Base-by-base conservation (phyloP, 176 grass and related monocot genomes). In the Carex cristatella region DNA sequence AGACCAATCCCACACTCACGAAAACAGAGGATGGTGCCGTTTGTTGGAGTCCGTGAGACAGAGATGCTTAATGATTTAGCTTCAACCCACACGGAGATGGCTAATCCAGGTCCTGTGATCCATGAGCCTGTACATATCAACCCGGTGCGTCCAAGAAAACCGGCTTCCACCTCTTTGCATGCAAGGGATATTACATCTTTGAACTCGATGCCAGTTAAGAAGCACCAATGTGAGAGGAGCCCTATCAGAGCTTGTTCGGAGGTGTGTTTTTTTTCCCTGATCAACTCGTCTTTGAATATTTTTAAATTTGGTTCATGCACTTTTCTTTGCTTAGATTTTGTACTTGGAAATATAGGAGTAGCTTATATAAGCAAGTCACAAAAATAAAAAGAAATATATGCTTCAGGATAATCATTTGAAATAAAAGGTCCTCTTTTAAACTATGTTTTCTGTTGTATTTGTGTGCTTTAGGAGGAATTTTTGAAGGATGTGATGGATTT, bases 401-500 rank as follows among this genome's bases (percentile, higher is more conserved):
- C 9, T 58, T 44, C 37, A 42, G 7, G 33, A 64, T 81, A 46
- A 63, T 46, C 61, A 63, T 65, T 23, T 65, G 18, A 65, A 82
- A 23, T 55, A 10, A 16, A 16, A 65, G 19, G 10, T 82, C n/a
- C 30, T 49, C 18, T 65, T 65, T 15, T 48, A 46, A 44, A 10
- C 42, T 42, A 61, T 64, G 15, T 81, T 81, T 27, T 81, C 42
- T 81, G 55, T 3, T 28, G 3, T 82, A 33, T 70, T 84, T 85
- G 12, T 27, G 49, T 84, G 88, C 58, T 57, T 7, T 77, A 98
- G 95, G 91, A 90, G 73, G 95, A 98, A 84, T 98, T 98, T 82
- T 78, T 94, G 85, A 94, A 93, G 82, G 95, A 98, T 86, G 95
- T 94, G 44, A 93, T 94, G 92, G 90, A 93, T 81, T 98, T 98